Conservation (phyloP, 2,329 filamentous ascomycete species). For the Sporothrix humicola region DNA sequence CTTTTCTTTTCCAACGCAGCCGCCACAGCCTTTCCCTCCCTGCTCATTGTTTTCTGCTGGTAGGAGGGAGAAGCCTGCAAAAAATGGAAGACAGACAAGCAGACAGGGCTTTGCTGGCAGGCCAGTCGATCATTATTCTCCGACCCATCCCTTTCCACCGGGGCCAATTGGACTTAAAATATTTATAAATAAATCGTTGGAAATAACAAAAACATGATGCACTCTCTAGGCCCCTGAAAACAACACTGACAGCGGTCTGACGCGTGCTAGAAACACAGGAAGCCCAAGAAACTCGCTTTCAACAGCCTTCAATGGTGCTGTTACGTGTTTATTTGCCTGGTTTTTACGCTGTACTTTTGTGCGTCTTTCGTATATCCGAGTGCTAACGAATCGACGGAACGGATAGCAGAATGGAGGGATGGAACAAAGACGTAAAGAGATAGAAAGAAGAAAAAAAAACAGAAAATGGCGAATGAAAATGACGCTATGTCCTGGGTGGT, state of each 20-base stretch:
- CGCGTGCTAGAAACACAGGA: not conserved
- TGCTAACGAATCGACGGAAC: not conserved
- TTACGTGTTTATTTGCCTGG: not conserved
- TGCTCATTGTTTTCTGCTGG: not conserved
- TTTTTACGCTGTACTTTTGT: not conserved
- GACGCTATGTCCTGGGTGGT: slow-evolving; percentile 17
- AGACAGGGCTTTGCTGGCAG: not conserved
- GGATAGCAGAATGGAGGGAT: not conserved
- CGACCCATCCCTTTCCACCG: slow-evolving; percentile 1
- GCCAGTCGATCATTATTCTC: slow-evolving; percentile 21
- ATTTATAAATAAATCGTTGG: not conserved
- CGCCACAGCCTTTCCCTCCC: slow-evolving; percentile 14
- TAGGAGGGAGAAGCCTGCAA: too few species aligned
- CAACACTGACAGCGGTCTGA: not conserved
- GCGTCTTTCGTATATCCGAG: slow-evolving; percentile 11
- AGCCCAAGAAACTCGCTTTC: not conserved
- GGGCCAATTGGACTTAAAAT: not conserved
- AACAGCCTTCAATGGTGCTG: not conserved
- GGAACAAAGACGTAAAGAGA: not conserved
- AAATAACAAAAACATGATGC: not conserved
- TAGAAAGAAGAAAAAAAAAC: not conserved
- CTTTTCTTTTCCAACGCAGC: slow-evolving; percentile 5
- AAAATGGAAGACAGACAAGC: not conserved
- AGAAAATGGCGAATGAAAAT: slow-evolving; percentile 13
- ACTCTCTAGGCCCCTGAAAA: not conserved